These are phyloP conservation scores for Amphibolis antarctica DNA, from an alignment of 106 monocot species.

Conservation along the genomic window DNA sequence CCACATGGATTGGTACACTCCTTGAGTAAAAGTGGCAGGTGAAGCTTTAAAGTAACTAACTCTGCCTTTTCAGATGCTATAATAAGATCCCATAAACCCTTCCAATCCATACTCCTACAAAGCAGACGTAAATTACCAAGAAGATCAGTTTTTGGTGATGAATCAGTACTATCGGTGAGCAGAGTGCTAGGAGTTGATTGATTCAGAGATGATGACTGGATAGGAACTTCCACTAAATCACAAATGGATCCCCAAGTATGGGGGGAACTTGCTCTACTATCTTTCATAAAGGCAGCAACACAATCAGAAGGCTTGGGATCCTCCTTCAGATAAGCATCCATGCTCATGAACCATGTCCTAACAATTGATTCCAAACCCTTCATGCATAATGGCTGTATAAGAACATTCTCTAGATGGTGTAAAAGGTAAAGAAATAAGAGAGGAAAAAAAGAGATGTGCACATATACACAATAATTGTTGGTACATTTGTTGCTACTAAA, in stretches of 20 bases:
- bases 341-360: too few species aligned
- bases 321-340: background rate
- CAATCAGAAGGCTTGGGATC: background rate
- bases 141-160: conserved; percentile 8
- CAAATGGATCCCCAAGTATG: background rate
- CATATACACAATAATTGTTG: background rate
- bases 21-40: conserved; percentile 33
- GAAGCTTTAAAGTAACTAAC: conserved; percentile 29
- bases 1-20: conserved; percentile 50
- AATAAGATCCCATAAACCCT: conserved; percentile 42
- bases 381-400: background rate
- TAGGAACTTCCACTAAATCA: background rate
- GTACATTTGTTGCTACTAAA: too few species aligned
- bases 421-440: background rate
- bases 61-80: conserved; percentile 46
- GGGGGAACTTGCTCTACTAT: background rate
- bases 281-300: background rate
- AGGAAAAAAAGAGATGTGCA: background rate
- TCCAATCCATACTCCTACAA: conserved; percentile 50
- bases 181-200: background rate
- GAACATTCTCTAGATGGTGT: background rate
- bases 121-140: conserved; percentile 16
- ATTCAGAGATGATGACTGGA: background rate
- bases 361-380: too few species aligned
- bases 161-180: background rate